Evolutionary conservation across 208 protist species (phyloP).

Genomic region (Leishmania mexicana): DNA sequence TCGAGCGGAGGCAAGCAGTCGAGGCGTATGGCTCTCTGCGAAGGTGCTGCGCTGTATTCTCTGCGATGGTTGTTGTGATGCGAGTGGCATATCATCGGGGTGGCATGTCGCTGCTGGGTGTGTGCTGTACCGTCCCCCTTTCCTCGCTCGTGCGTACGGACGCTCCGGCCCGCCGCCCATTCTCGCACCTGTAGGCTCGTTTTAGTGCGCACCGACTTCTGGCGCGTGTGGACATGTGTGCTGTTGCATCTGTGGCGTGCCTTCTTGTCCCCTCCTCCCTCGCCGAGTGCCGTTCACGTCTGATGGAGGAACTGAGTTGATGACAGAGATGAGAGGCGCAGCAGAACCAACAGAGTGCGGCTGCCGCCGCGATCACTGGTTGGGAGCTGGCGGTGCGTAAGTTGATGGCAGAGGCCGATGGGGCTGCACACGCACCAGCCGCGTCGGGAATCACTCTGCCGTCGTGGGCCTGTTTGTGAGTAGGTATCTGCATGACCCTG

Average conservation of each 20-base stretch:
- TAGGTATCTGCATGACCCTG: background rate
- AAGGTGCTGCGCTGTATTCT: background rate
- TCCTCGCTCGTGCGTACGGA: background rate
- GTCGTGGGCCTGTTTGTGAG: background rate
- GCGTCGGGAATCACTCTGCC: background rate
- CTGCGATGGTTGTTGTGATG: background rate
- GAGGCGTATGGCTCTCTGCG: background rate
- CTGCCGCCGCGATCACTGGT: background rate
- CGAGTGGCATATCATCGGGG: background rate
- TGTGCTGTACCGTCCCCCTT: background rate
- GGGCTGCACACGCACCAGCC: background rate
- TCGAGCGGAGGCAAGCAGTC: background rate
- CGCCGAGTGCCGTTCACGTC: background rate
- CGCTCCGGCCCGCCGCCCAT: background rate
- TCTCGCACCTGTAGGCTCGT: background rate
- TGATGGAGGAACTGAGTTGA: background rate
- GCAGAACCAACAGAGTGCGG: background rate
- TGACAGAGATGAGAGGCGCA: background rate
- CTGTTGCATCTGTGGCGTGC: background rate
- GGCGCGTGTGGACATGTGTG: background rate
- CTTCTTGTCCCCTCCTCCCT: background rate
- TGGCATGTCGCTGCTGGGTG: background rate
- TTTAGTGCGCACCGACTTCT: background rate
- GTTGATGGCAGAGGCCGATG: background rate
- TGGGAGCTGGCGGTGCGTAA: background rate